phyloP scores from a whole-genome alignment of 2,329 filamentous ascomycete species.

The Pseudogymnoascus sp. region DNA sequence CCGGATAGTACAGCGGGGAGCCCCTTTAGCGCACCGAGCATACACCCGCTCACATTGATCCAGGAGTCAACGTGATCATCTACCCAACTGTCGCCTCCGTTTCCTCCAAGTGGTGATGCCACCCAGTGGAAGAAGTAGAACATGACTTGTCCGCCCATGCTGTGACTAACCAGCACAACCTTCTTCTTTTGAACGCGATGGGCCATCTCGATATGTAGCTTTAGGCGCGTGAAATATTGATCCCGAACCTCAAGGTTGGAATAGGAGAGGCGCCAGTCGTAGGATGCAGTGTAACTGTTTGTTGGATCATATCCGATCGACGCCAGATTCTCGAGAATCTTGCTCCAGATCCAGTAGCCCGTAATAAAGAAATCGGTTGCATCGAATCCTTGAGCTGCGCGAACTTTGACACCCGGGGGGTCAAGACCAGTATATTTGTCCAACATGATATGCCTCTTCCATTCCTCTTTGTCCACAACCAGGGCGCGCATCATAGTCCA shows the following conservation, averaged over 20 bases:
- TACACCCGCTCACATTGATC: constrained; percentile 98
- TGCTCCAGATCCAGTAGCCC: constrained; percentile 93
- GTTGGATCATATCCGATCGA: constrained; percentile 92
- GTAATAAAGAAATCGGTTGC: constrained; percentile 92
- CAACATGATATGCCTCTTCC: constrained; percentile 96
- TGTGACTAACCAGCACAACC: constrained; percentile 81
- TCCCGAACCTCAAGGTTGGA: constrained; percentile 82
- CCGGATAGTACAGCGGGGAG: constrained; percentile 85
- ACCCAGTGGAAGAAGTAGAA: constrained; percentile 78
- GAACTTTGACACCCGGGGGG: constrained; percentile 79
- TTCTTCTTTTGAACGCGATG: constrained; percentile 68
- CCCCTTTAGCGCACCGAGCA: constrained; percentile 90
- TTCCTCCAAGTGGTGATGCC: constrained; percentile 66
- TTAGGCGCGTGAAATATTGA: constrained; percentile 87
- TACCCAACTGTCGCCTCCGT: constrained; percentile 81
- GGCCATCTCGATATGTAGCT: constrained; percentile 81
- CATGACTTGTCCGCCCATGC: constrained; percentile 93
- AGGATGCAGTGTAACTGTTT: constrained; percentile 59
- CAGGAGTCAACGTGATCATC: constrained; percentile 84
- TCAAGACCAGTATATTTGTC: constrained; percentile 88
- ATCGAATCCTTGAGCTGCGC: constrained; percentile 93
- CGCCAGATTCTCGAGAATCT: constrained; percentile 93
- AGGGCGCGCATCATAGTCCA: constrained; percentile 99
- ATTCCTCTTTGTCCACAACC: constrained; percentile 83
- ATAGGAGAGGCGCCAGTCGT: constrained; percentile 93